phyloP scores from a whole-genome alignment of 2,329 filamentous ascomycete species.

The Aspergillus alliaceus region DNA sequence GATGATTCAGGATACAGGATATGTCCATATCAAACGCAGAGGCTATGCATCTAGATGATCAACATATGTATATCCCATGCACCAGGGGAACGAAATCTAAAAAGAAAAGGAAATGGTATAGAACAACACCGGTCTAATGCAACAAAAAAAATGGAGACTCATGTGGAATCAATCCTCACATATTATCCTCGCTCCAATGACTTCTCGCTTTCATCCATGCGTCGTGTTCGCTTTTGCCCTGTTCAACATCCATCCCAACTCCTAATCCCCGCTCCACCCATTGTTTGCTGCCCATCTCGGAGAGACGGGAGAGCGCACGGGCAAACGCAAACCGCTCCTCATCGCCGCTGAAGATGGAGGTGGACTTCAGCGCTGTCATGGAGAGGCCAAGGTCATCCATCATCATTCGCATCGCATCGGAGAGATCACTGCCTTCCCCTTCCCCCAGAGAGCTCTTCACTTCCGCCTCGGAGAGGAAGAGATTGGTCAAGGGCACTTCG shows the following conservation, averaged over 20 bases:
- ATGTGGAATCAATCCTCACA: constrained; percentile 26
- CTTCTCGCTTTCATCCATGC: constrained; percentile 51
- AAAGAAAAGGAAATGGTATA: background rate
- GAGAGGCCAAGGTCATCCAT: constrained; percentile 88
- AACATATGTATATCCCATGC: background rate
- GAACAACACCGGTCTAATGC: background rate
- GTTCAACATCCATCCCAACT: constrained; percentile 45
- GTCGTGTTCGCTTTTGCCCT: constrained; percentile 47
- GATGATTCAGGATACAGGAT: background rate
- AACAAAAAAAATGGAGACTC: background rate
- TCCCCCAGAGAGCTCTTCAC: constrained; percentile 59
- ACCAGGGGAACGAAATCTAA: too few relatives aligned
- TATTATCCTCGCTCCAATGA: constrained; percentile 52
- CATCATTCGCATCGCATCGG: constrained; percentile 72
- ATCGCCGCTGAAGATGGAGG: constrained; percentile 85
- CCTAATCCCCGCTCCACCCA: constrained; percentile 82
- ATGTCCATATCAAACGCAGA: too few relatives aligned
- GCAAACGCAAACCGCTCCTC: constrained; percentile 98
- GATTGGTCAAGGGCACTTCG: constrained; percentile 76
- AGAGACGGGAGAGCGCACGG: constrained; percentile 77
- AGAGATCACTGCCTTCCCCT: constrained; percentile 53
- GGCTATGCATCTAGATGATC: too few relatives aligned
- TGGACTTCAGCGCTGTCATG: constrained; percentile 80
- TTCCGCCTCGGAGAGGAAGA: constrained; percentile 77
- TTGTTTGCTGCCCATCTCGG: constrained; percentile 89